Percentiles rank a stretch among this genome's conserved stretches.
phyloP scores from a whole-genome alignment of 805 yeast genomes.

The Sugiyamaella valdiviana region DNA sequence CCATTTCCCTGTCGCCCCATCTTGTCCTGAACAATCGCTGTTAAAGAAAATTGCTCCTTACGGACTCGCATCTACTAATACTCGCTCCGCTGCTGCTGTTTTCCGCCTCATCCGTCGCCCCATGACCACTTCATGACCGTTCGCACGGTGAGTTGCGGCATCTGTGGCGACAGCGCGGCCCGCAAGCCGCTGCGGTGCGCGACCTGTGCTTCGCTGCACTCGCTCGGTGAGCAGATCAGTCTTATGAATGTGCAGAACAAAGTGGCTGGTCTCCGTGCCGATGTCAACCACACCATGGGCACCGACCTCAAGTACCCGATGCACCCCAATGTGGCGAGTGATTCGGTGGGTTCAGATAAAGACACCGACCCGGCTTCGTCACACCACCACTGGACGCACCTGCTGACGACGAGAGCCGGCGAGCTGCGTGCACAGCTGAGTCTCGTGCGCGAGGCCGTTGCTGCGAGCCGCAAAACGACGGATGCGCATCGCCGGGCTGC shows the following conservation, averaged over 20 bases:
- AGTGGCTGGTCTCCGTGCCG: conserved; percentile 11
- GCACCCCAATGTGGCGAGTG: not conserved
- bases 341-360: too few species aligned
- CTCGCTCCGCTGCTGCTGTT: not conserved
- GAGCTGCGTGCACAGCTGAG: not conserved
- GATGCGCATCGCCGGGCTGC: not conserved
- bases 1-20: too few species aligned
- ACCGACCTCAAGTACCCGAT: not conserved
- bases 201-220: conserved; percentile 16
- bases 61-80: too few species aligned
- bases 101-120: not conserved
- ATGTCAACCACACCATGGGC: conserved; percentile 9
- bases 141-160: conserved; percentile 10
- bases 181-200: conserved; percentile 16
- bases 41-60: too few species aligned
- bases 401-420: not conserved
- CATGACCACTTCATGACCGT: not conserved
- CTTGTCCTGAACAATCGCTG: too few species aligned
- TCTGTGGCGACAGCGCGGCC: conserved; percentile 14
- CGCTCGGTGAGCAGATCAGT: conserved; percentile 16
- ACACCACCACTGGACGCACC: conserved; percentile 1
- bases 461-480: not conserved
- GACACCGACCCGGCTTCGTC: not conserved
- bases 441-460: not conserved
- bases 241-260: conserved; percentile 16